A percentile compares a stretch with the other conserved stretches of the same genome.
These are phyloP conservation scores for Hyaloraphidium curvatum DNA, from an alignment of 192 early-diverging fungal species.

Conservation along the genomic window DNA sequence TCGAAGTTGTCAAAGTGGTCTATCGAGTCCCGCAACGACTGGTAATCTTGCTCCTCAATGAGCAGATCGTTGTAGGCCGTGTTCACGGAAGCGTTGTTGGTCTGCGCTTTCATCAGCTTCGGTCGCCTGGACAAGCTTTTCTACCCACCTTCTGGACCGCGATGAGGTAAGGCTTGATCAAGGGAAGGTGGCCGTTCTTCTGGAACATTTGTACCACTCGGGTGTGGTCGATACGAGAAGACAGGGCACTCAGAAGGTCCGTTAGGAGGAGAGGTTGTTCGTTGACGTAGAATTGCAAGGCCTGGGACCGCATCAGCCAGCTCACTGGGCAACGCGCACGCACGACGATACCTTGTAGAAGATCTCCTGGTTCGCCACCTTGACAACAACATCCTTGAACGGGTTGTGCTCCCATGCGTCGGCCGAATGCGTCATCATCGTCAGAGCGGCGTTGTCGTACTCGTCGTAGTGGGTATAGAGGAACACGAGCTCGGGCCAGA, in stretches of 20 bases:
- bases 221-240: slow-evolving; percentile 86
- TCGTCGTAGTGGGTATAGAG: slow-evolving; percentile 98
- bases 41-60: slow-evolving; percentile 96
- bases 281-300: slow-evolving; percentile 85
- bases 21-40: slow-evolving; percentile 79
- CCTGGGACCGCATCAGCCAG: slow-evolving; percentile 11
- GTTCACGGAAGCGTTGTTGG: slow-evolving; percentile 91
- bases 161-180: slow-evolving; percentile 91
- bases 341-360: slow-evolving; percentile 67
- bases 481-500: slow-evolving; percentile 97
- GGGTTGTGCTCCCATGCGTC: slow-evolving; percentile 91
- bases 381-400: slow-evolving; percentile 95
- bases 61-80: slow-evolving; percentile 85
- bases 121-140: not conserved
- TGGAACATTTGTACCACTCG: slow-evolving; percentile 93
- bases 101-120: slow-evolving; percentile 9
- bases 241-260: slow-evolving; percentile 74
- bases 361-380: slow-evolving; percentile 91
- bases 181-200: slow-evolving; percentile 91
- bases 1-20: slow-evolving; percentile 94
- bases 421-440: slow-evolving; percentile 87
- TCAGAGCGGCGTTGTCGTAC: slow-evolving; percentile 89
- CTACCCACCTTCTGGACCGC: slow-evolving; percentile 57
- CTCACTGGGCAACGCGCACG: not conserved
- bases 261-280: slow-evolving; percentile 89